Conservation (phyloP, 106 monocot species). For the Apostasia ramifera region DNA sequence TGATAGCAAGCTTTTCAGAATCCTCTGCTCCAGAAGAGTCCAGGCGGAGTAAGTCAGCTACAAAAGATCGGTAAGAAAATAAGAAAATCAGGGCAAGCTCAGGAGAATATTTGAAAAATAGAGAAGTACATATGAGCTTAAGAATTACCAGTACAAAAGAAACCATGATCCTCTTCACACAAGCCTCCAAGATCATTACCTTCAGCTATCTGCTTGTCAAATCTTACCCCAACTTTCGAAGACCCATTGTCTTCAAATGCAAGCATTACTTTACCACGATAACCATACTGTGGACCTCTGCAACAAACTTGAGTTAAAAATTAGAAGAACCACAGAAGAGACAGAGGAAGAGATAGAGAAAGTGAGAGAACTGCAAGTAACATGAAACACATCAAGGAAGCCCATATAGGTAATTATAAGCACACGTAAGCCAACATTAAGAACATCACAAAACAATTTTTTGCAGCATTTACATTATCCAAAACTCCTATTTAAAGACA, state of each 20-base stretch:
- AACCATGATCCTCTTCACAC: constrained; percentile 71
- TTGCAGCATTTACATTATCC: too few species aligned
- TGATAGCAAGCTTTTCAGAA: constrained; percentile 48
- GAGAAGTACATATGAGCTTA: neutral
- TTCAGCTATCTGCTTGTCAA: constrained; percentile 56
- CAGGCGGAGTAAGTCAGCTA: constrained; percentile 54
- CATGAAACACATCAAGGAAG: too few species aligned
- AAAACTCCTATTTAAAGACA: too few species aligned
- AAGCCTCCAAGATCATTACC: constrained; percentile 65
- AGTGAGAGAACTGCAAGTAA: too few species aligned
- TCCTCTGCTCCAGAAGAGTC: constrained; percentile 44
- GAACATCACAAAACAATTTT: too few species aligned
- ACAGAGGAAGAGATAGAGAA: too few species aligned
- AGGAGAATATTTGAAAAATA: neutral
- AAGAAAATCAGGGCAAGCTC: neutral
- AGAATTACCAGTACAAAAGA: constrained; percentile 51
- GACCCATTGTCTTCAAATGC: constrained; percentile 53
- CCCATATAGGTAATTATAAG: too few species aligned
- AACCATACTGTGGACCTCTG: constrained; percentile 62
- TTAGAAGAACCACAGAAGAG: too few species aligned
- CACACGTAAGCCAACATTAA: too few species aligned
- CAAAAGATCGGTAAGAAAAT: neutral
- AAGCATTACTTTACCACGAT: constrained; percentile 56
- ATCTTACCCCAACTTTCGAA: constrained; percentile 61
- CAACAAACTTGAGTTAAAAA: neutral